Base-by-base conservation (phyloP, 1,284 basidiomycete genomes). In the Trichosporon inkin region DNA sequence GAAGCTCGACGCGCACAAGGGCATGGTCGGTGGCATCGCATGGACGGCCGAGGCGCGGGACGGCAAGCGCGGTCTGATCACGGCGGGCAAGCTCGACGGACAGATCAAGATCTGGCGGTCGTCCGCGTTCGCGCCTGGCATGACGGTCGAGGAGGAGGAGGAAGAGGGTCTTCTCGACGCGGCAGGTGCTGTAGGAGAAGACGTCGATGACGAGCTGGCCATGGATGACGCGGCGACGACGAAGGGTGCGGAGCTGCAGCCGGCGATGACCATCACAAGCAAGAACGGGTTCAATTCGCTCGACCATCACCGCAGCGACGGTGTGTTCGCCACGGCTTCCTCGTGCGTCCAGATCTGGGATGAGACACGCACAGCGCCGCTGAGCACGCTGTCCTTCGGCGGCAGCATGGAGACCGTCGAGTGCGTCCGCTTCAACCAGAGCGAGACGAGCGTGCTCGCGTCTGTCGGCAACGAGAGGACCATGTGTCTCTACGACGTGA, bases 271-370 rank as follows among this genome's bases (percentile, higher is more conserved):
- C 2, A 95, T 89, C 69, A 82, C 85, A 1, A 88, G 88, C 55
- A 95, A 95, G 79, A 83, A 84, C 38, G 87, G 89, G 2, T 92
- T 96, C 83, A 93, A 94, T 73, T 89, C 89, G 40, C 89, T 99
- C 79, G 92, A 97, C 68, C 96, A 98, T 72, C 96, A 98, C 75
- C 84, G 88, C 51, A 84, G 84, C 44, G 89, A 92, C 64, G 83
- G 88, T 19, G 76, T 94, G 4, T 99, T 99, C 69, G 95, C 93
- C 0, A 96, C 95, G 0, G 93, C 92, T 2, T 95, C 92, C 1
- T 92, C 88, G 69, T 83, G 85, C 24, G 93, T 99, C 11, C 95
- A 99, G 75, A 83, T 98, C 67, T 99, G 96, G 96, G 96, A 99
- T 71, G 90, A 98, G 78, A 93, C 88, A 51, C 91, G 91, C 86